These are phyloP conservation scores for Mrakia blollopis DNA, from an alignment of 768 basidiomycete genomes.

Conservation along the genomic window DNA sequence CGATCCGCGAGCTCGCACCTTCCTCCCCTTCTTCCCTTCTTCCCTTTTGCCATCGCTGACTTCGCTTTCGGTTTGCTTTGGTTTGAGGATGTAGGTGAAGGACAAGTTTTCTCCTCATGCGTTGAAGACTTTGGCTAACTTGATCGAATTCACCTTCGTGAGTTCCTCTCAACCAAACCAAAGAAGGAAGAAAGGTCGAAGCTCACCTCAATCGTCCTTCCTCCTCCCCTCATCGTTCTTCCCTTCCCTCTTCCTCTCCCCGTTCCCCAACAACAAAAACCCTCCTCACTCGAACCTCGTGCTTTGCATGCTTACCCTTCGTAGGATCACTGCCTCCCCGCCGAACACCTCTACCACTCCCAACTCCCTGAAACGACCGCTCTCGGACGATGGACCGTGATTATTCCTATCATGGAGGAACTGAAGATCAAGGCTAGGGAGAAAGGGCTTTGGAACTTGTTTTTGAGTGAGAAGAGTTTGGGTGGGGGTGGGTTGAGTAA, in stretches of 20 bases:
- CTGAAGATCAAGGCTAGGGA: constrained; percentile 82
- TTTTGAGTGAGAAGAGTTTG: constrained; percentile 64
- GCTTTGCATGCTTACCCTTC: neutral
- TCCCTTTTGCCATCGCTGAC: neutral
- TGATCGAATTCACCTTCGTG: constrained; percentile 80
- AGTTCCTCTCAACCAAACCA: constrained; percentile 3
- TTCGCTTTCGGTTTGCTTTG: neutral
- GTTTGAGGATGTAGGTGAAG: constrained; percentile 48
- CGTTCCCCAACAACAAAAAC: neutral
- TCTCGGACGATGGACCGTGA: constrained; percentile 71
- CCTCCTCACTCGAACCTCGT: neutral
- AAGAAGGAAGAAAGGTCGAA: neutral
- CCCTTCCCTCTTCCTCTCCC: neutral
- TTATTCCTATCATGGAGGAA: constrained; percentile 72
- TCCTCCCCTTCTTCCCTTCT: constrained; percentile 42
- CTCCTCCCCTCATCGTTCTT: no score
- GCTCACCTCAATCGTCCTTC: neutral
- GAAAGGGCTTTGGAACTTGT: constrained; percentile 93
- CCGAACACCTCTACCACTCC: constrained; percentile 66
- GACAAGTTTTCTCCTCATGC: constrained; percentile 88
- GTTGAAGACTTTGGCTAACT: constrained; percentile 75
- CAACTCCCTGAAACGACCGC: constrained; percentile 70
- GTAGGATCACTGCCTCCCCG: constrained; percentile 84
- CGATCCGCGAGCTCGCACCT: constrained; percentile 37
- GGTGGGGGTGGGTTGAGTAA: constrained; percentile 83